These are phyloP conservation scores for Senecio squalidus DNA, from an alignment of 140 eudicot species.

Conservation along the genomic window DNA sequence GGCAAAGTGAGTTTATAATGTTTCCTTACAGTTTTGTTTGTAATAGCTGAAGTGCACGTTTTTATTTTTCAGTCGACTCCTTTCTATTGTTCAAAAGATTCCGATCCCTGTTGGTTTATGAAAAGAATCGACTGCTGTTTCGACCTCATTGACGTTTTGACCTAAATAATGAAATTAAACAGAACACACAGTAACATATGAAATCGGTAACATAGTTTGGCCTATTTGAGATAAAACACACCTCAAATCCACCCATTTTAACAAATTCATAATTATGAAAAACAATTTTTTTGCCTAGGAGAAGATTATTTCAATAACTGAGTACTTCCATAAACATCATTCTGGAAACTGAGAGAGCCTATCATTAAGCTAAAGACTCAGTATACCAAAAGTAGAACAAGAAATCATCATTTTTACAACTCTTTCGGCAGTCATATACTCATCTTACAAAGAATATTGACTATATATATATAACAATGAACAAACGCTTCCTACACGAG, in stretches of 20 bases:
- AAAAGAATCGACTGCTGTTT: conserved; percentile 94
- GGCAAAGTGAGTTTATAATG: neutral
- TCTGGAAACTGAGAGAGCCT: neutral
- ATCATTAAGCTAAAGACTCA: neutral
- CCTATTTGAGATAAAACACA: neutral
- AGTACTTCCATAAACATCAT: neutral
- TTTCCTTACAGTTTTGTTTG: conserved; percentile 87
- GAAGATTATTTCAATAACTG: neutral
- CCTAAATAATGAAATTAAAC: conserved; percentile 45
- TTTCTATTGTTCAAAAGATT: conserved; percentile 97
- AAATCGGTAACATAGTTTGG: neutral
- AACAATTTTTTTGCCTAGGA: neutral
- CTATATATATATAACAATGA: no score
- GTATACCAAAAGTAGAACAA: neutral
- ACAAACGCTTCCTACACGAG: no score
- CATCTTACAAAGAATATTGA: no score
- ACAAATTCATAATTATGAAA: neutral
- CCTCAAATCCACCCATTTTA: no score
- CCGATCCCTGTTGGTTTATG: conserved; percentile 99
- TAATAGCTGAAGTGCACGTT: conserved; percentile 79
- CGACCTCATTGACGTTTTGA: conserved; percentile 99
- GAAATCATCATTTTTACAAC: neutral
- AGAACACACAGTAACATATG: neutral
- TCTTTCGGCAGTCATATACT: no score
- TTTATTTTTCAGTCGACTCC: conserved; percentile 81